These are phyloP conservation scores for Phaffomyces thermotolerans DNA, from an alignment of 805 yeast species.

Conservation along the genomic window DNA sequence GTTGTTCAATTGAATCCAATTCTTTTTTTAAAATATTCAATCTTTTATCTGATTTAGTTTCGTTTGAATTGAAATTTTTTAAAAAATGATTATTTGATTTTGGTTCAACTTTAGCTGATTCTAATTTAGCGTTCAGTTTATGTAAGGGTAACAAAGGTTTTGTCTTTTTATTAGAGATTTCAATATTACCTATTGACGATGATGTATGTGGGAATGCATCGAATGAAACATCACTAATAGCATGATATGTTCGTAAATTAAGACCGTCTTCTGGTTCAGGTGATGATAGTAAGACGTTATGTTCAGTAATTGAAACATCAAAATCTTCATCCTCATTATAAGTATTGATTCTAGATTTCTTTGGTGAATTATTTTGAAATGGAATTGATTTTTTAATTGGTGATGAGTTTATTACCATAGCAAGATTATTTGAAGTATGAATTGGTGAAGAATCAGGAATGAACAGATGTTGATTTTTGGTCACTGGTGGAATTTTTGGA, in stretches of 20 bases:
- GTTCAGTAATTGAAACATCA: not conserved
- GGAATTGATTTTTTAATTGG: not conserved
- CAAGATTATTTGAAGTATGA: not conserved
- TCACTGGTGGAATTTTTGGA: no score
- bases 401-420: not conserved
- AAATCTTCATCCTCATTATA: not conserved
- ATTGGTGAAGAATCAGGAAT: not conserved
- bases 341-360: not conserved
- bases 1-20: not conserved
- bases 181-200: slow-evolving; percentile 2
- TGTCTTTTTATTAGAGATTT: not conserved
- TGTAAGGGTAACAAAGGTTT: not conserved
- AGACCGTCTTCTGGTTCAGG: not conserved
- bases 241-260: not conserved
- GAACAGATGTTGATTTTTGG: no score
- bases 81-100: not conserved
- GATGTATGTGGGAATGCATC: not conserved
- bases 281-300: slow-evolving; percentile 2
- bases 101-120: not conserved
- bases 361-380: not conserved
- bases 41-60: not conserved
- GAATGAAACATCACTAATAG: not conserved
- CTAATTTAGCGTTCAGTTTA: not conserved
- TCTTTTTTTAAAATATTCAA: not conserved
- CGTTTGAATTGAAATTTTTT: not conserved